Evolutionary conservation across 345 rosid species (phyloP), one percentile per base, ranked within the genome.

Genomic region (Passiflora organensis): DNA sequence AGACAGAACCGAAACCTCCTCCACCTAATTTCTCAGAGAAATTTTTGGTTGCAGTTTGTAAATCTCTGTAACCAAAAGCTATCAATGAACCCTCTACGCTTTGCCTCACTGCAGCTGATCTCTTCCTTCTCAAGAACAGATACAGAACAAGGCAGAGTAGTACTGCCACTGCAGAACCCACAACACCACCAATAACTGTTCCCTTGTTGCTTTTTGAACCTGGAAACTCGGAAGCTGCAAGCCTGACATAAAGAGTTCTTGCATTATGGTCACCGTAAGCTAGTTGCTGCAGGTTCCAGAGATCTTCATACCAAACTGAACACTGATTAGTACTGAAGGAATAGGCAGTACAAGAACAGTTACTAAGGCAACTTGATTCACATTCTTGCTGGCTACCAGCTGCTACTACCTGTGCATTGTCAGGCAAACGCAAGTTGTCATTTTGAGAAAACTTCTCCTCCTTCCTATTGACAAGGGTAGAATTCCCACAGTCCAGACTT

Each of bases 1-100:
- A 68, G 39, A 56, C 63, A 51, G 32, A 62, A 51, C 73, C 73
- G 28, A 68, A 68, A 15, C 38, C 72, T 52, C 72, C 72, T 21
- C 41, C 63, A 10, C 67, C 72, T 16, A 62, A 46, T 24, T 60
- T 67, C 32, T 48, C 62, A 0, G 56, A 47, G 51, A 67, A 60
- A 23, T 48, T 54, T 19, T 19, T 56, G 17, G 72, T 56, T 13
- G 72, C 65, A 5, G 10, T 47, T 34, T 39, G 53, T n/a, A 59
- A 38, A 1, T 67, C 46, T 47, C 22, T 17, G 38, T 60, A 54
- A 2, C 23, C 45, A 44, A 53, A 67, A 20, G 43, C 22, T 17
- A 44, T 48, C 50, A 60, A 47, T 22, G 65, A 48, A 47, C 28
- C 38, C 19, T 48, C 61, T 23, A 45, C 43, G 11, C 43, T 13